Percentiles rank a stretch among this genome's conserved stretches.
These are phyloP conservation scores for Globisporangium nunn DNA, from an alignment of 352 stramenopile species.

Conservation along the genomic window DNA sequence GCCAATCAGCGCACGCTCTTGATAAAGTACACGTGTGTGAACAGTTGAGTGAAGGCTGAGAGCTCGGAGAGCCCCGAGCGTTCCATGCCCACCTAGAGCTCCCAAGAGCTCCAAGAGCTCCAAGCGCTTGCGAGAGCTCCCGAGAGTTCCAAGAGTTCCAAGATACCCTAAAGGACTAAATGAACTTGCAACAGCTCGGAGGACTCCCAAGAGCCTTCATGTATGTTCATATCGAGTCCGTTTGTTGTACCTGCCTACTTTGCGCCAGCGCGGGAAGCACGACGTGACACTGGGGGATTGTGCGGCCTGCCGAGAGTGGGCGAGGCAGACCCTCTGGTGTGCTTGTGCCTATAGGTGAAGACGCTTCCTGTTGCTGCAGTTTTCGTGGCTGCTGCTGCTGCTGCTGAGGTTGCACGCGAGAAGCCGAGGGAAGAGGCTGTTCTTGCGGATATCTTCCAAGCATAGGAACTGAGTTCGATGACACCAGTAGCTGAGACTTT, in stretches of 20 bases:
- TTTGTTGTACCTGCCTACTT: neutral
- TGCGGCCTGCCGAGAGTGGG: neutral
- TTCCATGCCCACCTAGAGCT: too few relatives aligned
- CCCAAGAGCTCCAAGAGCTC: neutral
- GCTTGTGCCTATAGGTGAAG: neutral
- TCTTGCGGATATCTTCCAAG: neutral
- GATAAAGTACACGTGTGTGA: neutral
- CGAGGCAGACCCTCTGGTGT: neutral
- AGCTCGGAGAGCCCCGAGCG: neutral
- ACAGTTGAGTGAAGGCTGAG: neutral
- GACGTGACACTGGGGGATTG: slow-evolving; percentile 16
- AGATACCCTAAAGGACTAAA: too few relatives aligned
- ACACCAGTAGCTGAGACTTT: slow-evolving; percentile 43
- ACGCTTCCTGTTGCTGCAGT: neutral
- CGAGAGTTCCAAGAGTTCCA: neutral
- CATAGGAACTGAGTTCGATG: slow-evolving; percentile 4
- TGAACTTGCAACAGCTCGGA: too few relatives aligned
- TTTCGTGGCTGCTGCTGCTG: neutral
- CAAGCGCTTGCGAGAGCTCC: too few relatives aligned
- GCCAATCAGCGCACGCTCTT: slow-evolving; percentile 5
- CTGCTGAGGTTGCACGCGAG: neutral
- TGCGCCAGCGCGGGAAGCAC: slow-evolving; percentile 23
- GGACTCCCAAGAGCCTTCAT: too few relatives aligned
- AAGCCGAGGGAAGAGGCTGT: neutral
- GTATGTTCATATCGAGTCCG: neutral